phyloP scores from a whole-genome alignment of 768 basidiomycete species.

The Suillus alpinus region DNA sequence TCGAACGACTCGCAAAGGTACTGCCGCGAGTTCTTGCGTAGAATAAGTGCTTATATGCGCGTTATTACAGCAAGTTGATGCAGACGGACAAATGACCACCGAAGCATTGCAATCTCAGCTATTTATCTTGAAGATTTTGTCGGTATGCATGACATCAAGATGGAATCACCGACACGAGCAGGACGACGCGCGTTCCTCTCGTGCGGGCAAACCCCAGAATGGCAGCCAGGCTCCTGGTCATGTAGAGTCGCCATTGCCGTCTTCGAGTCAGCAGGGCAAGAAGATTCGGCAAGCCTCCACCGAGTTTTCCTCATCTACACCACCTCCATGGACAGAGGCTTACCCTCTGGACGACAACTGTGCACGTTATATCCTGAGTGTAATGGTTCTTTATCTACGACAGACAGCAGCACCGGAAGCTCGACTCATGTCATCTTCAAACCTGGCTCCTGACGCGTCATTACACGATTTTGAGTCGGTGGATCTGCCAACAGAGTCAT shows the following conservation, averaged over 20 bases:
- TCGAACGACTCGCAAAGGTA: slow-evolving; percentile 80
- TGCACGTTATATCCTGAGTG: slow-evolving; percentile 76
- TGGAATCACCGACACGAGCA: slow-evolving; percentile 53
- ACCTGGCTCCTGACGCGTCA: slow-evolving; percentile 56
- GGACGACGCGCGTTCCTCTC: slow-evolving; percentile 40
- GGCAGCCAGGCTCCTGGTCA: slow-evolving; percentile 30
- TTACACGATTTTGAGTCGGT: slow-evolving; percentile 72
- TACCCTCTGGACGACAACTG: slow-evolving; percentile 77
- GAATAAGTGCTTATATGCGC: slow-evolving; percentile 12
- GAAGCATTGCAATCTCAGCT: slow-evolving; percentile 85
- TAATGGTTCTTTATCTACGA: slow-evolving; percentile 80
- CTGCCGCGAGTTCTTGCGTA: slow-evolving; percentile 13
- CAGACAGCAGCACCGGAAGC: slow-evolving; percentile 60
- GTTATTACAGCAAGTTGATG: slow-evolving; percentile 48
- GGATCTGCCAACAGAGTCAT: slow-evolving; percentile 34
- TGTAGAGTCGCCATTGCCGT: slow-evolving; percentile 36
- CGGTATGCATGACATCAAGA: slow-evolving; percentile 73
- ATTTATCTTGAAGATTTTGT: slow-evolving; percentile 79
- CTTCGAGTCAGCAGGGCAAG: slow-evolving; percentile 23
- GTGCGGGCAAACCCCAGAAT: slow-evolving; percentile 32
- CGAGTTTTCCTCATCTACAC: slow-evolving; percentile 34
- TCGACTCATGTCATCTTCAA: slow-evolving; percentile 57
- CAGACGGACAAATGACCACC: slow-evolving; percentile 50
- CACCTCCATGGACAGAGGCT: slow-evolving; percentile 57
- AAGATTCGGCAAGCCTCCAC: slow-evolving; percentile 40